Evolutionary conservation across 2,329 filamentous ascomycete genomes (phyloP), one percentile per base, ranked within the genome.

Genomic region (Penicillium sp.): DNA sequence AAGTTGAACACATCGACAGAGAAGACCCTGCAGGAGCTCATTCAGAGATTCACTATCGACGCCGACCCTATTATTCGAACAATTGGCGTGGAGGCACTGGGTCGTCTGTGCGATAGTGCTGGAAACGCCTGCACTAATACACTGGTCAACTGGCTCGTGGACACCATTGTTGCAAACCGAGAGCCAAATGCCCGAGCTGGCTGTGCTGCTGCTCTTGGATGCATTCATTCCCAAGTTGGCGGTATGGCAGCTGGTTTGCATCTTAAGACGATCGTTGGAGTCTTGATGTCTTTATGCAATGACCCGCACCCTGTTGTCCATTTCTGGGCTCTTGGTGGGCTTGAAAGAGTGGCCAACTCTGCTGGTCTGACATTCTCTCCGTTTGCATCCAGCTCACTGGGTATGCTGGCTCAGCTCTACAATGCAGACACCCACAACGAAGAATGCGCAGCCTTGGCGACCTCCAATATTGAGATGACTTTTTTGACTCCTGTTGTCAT

Each of bases 181-280:
- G 95, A 99, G 72, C 95, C 95, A 0, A 93, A 90, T 72, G 92
- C 92, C 37, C 87, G 95, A 71, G 93, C 96, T 45, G 95, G 95
- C 11, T 99, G 93, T 75, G 95, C 96, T 16, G 91, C 96, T 80
- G 92, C 95, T 13, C 79, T 99, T 29, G 95, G 95, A 9, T 90
- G 89, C 55, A 98, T 99, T 51, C 93, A 99, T 75, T 90, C 91
- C 19, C 92, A 96, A 72, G 90, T 99, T 33, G 96, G 95, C 56
- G 93, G 95, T 55, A 98, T 99, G 93, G 95, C 95, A 52, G 95
- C 95, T 53, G 92, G 93, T 3, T 92, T 95, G 67, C 95, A 99
- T 72, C 82, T 99, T 50, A 98, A 98, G 78, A 97, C 92, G 1
- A 97, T 99, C 49, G 84, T 97, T n/a, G 90, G 93, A 19, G 96